Evolutionary conservation across 2,329 filamentous ascomycete species (phyloP).

Genomic region (Thermochaetoides dissita): DNA sequence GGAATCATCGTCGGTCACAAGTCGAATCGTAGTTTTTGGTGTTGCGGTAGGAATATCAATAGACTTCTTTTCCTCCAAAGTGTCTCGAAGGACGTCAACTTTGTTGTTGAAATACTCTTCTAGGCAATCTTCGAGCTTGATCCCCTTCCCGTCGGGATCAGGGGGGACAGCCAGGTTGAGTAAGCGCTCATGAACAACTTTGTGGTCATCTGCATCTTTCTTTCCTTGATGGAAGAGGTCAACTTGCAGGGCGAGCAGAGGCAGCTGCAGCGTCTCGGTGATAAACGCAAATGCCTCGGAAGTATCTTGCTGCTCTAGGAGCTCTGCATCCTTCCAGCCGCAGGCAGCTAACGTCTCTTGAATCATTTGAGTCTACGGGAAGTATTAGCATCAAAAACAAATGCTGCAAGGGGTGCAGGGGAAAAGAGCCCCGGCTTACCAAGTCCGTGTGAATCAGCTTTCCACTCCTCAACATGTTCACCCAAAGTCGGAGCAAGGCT

Average conservation of each 20-base stretch:
- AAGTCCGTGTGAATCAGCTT: conserved; percentile 75
- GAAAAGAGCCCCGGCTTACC: conserved; percentile 30
- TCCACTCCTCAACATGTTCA: conserved; percentile 77
- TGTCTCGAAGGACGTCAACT: conserved; percentile 74
- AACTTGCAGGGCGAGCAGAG: conserved; percentile 79
- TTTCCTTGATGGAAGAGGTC: conserved; percentile 83
- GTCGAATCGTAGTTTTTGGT: conserved; percentile 21
- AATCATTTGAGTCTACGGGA: conserved; percentile 56
- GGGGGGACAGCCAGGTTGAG: conserved; percentile 82
- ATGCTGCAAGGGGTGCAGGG: too few relatives aligned
- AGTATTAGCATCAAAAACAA: too few relatives aligned
- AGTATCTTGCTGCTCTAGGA: conserved; percentile 77
- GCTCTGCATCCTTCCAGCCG: conserved; percentile 71
- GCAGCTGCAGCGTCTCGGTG: conserved; percentile 75
- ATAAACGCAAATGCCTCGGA: conserved; percentile 95
- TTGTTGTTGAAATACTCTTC: conserved; percentile 91
- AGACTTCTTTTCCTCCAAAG: conserved; percentile 37
- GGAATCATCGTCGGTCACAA: conserved; percentile 18
- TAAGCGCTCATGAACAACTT: conserved; percentile 80
- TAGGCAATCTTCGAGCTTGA: conserved; percentile 80
- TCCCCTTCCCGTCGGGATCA: conserved; percentile 51
- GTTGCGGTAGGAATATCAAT: conserved; percentile 18
- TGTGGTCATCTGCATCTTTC: conserved; percentile 77
- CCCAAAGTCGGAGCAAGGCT: conserved; percentile 74
- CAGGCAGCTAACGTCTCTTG: conserved; percentile 72